Conservation (phyloP, 257 asterid genomes). For the Scutellaria baicalensis region DNA sequence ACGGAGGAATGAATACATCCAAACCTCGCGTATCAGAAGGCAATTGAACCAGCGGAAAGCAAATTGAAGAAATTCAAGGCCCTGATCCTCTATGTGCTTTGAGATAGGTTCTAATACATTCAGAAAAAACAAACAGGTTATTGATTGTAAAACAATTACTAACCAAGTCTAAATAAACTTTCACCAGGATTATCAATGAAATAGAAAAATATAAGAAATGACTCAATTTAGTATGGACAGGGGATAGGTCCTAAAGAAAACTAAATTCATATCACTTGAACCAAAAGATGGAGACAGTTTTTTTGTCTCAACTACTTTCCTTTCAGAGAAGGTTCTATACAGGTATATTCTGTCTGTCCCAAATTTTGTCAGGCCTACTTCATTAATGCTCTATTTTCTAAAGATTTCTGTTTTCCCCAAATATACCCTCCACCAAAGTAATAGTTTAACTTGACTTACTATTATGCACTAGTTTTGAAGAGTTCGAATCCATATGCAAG, state of each 20-base stretch:
- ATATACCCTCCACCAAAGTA: too few relatives aligned
- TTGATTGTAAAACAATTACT: background rate
- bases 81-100: slow-evolving; percentile 90
- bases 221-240: background rate
- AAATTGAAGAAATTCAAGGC: slow-evolving; percentile 98
- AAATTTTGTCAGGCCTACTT: background rate
- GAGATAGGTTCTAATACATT: slow-evolving; percentile 63
- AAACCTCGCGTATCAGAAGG: slow-evolving; percentile 93
- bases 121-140: background rate
- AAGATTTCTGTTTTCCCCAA: background rate
- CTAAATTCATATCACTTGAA: background rate
- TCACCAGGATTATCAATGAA: background rate
- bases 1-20: slow-evolving; percentile 6
- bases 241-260: background rate
- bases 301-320: background rate
- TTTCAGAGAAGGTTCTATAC: background rate
- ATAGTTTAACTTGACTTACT: background rate
- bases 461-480: too few relatives aligned
- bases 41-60: slow-evolving; percentile 99
- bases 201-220: background rate
- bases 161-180: background rate
- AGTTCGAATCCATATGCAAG: background rate
- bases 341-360: background rate
- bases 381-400: background rate
- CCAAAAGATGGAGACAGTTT: too few relatives aligned